phyloP scores from a whole-genome alignment of 352 stramenopile species.

The Phytophthora pinifolia region DNA sequence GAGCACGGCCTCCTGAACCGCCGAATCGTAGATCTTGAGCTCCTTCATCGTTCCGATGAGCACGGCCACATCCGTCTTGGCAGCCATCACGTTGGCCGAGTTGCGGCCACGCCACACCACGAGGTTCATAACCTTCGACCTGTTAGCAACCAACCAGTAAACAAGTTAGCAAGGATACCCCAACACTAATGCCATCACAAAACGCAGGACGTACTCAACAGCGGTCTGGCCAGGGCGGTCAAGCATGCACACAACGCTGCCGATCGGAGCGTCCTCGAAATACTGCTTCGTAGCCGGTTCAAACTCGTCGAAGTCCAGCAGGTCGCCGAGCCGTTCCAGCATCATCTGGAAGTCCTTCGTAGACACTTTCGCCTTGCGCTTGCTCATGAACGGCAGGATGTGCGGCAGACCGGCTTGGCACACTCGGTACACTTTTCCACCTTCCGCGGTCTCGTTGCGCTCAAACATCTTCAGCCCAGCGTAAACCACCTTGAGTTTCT shows the following conservation, averaged over 20 bases:
- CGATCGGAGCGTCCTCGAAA: conserved; percentile 61
- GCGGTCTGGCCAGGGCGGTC: conserved; percentile 54
- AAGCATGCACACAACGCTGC: conserved; percentile 79
- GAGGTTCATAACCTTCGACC: conserved; percentile 81
- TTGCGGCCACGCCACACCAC: conserved; percentile 86
- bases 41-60: conserved; percentile 85
- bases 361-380: conserved; percentile 65
- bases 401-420: conserved; percentile 87
- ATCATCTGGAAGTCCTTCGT: conserved; percentile 84
- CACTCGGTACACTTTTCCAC: conserved; percentile 84
- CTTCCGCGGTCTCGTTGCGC: conserved; percentile 71
- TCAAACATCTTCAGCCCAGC: conserved; percentile 93
- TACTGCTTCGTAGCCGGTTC: conserved; percentile 46
- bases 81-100: conserved; percentile 86
- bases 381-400: conserved; percentile 81
- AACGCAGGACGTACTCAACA: conserved; percentile 56
- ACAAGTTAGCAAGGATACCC: conserved; percentile 11
- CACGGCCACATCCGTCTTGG: conserved; percentile 76
- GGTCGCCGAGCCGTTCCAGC: conserved; percentile 76
- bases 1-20: conserved; percentile 42
- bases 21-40: conserved; percentile 68
- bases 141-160: conserved; percentile 28
- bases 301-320: conserved; percentile 86
- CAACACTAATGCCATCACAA: not conserved
- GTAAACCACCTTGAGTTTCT: conserved; percentile 90